Base-by-base conservation (phyloP, 75 land plant species). In the Ceratopteris richardii region DNA sequence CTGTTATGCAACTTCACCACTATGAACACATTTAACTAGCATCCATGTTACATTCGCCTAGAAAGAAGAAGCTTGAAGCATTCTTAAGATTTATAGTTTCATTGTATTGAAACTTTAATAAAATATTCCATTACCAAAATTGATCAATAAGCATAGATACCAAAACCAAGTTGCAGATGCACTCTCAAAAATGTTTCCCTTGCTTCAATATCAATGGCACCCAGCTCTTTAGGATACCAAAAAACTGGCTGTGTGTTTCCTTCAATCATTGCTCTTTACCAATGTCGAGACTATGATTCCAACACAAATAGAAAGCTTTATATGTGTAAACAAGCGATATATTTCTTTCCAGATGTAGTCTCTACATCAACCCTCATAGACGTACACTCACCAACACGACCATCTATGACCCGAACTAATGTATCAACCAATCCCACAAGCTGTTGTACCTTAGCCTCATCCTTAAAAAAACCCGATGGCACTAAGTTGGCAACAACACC, bases 291-390 rank as follows among this genome's bases (percentile, higher is more conserved):
- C 74, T 23, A 87, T 63, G 61, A 41, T 50, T 56, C 98, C 98
- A 6, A 83, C 98, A 50, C 82, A 80, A 55, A 78, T 74, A 25
- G 98, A 88, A 20, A 93, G 79, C 46, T 64, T 84, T 56, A 60
- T 77, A 54, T 93, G 98, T 56, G 76, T 88, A 63, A 76, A 93
- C 26, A 93, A 51, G 18, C 81, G 9, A 78, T 54, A 37, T 73
- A 71, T 54, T 67, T 78, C 29, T 65, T 62, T 16, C 95, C 95
- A 76, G 85, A 64, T 29, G 80, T 64, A 48, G 78, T 82, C 29
- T 93, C 90, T 66, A 93, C 66, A 63, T 93, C 98, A 41, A 93
- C 95, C 82, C 98, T 82, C 84, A 93, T 93, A 55, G 98, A 85
- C 31, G 88, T 74, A 50, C 72, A 77, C 62, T 85, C 87, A 62